These are phyloP conservation scores for Plenodomus lindquistii DNA, from an alignment of 2,329 filamentous ascomycete genomes.

Conservation along the genomic window DNA sequence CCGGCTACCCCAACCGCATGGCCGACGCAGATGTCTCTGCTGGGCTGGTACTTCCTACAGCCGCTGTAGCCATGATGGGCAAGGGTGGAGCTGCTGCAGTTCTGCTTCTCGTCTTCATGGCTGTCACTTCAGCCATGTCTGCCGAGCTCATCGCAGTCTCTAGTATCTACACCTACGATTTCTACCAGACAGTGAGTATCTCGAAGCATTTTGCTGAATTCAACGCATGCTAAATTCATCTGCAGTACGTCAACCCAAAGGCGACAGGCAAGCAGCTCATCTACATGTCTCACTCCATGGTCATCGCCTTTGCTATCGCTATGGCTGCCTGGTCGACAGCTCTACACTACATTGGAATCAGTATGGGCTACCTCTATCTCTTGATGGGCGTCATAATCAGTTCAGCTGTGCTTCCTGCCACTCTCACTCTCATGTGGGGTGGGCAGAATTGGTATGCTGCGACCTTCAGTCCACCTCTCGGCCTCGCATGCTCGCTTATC, in stretches of 20 bases:
- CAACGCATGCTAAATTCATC: not conserved
- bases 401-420: conserved; percentile 79
- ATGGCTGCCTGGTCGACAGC: conserved; percentile 81
- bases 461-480: conserved; percentile 69
- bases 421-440: conserved; percentile 78
- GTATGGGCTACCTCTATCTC: conserved; percentile 86
- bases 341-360: conserved; percentile 65
- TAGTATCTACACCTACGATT: conserved; percentile 72
- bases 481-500: conserved; percentile 68
- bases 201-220: not conserved
- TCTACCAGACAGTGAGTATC: conserved; percentile 85
- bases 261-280: conserved; percentile 79
- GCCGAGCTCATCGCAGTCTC: too few relatives aligned
- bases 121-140: too few relatives aligned
- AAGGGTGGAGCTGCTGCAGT: too few relatives aligned
- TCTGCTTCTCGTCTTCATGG: too few relatives aligned
- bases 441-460: conserved; percentile 78
- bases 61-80: too few relatives aligned
- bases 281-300: conserved; percentile 75
- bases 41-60: too few relatives aligned
- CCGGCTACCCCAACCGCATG: too few relatives aligned
- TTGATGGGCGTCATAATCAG: conserved; percentile 93
- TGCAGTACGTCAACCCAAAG: conserved; percentile 79
- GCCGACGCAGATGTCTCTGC: too few relatives aligned
- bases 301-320: conserved; percentile 72